phyloP scores from a whole-genome alignment of 495 filamentous ascomycete genomes.

The Hypomontagnella monticulosa region DNA sequence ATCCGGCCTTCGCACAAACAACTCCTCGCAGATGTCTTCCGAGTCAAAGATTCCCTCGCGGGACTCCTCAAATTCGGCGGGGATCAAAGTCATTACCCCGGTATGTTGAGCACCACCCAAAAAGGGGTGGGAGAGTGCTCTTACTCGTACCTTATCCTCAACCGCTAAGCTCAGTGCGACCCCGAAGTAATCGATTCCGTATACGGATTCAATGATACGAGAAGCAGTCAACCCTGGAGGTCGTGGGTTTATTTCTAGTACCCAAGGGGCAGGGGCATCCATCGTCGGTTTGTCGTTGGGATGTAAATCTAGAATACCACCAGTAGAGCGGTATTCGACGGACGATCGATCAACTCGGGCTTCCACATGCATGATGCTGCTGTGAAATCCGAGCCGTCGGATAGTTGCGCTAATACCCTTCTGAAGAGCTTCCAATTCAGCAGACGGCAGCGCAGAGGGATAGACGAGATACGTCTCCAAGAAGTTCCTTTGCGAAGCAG shows the following conservation, averaged over 20 bases:
- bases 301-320: conserved; percentile 28
- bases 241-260: conserved; percentile 53
- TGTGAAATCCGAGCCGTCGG: conserved; percentile 30
- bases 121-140: conserved; percentile 45
- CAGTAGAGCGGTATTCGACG: conserved; percentile 27
- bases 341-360: conserved; percentile 42
- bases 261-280: conserved; percentile 37
- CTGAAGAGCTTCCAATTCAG: conserved; percentile 46
- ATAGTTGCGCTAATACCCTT: conserved; percentile 46
- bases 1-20: conserved; percentile 46
- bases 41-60: conserved; percentile 51
- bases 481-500: conserved; percentile 45
- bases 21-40: conserved; percentile 50
- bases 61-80: conserved; percentile 39
- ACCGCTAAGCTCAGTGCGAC: conserved; percentile 45
- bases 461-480: conserved; percentile 52
- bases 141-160: conserved; percentile 43
- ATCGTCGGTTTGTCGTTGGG: not conserved
- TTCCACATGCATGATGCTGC: conserved; percentile 45
- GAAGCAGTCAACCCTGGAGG: conserved; percentile 48
- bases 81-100: conserved; percentile 38
- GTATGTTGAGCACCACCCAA: conserved; percentile 41
- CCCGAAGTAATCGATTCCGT: conserved; percentile 56
- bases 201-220: conserved; percentile 45
- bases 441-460: conserved; percentile 51